Evolutionary conservation across 257 asterid species (phyloP).

Genomic region (Solanum sejunctum): DNA sequence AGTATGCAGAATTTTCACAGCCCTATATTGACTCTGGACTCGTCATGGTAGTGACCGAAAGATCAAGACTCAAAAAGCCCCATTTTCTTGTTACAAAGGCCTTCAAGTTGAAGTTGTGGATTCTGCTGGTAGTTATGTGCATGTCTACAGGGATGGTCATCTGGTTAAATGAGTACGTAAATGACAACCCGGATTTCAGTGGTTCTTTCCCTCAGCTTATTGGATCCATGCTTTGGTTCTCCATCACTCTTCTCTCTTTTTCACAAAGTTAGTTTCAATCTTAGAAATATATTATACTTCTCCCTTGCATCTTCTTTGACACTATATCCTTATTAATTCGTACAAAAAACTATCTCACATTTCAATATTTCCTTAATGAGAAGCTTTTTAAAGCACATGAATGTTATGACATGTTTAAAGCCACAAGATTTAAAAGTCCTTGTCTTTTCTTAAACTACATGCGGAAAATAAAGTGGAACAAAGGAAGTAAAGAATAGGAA

Average conservation of each 20-base stretch:
- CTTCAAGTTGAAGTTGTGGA: conserved; percentile 45
- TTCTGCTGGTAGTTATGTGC: conserved; percentile 21
- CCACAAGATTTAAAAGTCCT: background rate
- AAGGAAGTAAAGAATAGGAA: background rate
- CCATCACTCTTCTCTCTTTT: conserved; percentile 41
- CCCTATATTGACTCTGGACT: conserved; percentile 58
- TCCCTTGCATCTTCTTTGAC: background rate
- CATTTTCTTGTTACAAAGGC: conserved; percentile 23
- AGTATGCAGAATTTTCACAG: conserved; percentile 36
- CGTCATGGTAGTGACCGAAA: conserved; percentile 46
- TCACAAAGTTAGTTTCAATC: conserved; percentile 34
- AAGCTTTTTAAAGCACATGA: background rate
- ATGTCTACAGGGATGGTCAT: conserved; percentile 26
- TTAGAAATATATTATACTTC: background rate
- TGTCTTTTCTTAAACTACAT: background rate
- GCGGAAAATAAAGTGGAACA: background rate
- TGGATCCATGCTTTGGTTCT: conserved; percentile 48
- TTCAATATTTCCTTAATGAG: background rate
- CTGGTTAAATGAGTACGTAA: conserved; percentile 42
- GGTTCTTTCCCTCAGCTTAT: conserved; percentile 18
- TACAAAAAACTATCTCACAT: background rate
- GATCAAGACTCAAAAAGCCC: conserved; percentile 17
- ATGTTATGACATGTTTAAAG: background rate
- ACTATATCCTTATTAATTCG: too few species aligned
- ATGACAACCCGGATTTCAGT: conserved; percentile 30